Evolutionary conservation across 129 eudicot species (phyloP).

Genomic region (Logfia minima): DNA sequence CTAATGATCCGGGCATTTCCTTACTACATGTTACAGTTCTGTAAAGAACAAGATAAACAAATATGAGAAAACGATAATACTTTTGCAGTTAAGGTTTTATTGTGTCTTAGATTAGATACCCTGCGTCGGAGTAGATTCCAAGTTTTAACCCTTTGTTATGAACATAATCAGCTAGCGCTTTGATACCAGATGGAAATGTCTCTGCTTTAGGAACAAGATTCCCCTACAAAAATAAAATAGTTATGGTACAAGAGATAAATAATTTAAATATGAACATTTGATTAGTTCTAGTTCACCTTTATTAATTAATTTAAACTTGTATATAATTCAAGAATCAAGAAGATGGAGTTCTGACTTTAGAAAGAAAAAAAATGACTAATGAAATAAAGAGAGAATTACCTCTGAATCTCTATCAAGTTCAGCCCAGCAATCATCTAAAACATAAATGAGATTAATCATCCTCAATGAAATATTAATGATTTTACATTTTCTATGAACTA

Average conservation of each 20-base stretch:
- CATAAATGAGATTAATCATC: not conserved
- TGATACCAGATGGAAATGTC: conserved; percentile 89
- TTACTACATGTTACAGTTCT: conserved; percentile 77
- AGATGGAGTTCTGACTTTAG: no score
- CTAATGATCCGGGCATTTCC: conserved; percentile 89
- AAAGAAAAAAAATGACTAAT: not conserved
- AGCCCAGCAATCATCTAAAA: conserved; percentile 94
- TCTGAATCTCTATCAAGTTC: conserved; percentile 75
- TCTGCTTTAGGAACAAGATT: conserved; percentile 61
- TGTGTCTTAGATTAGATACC: conserved; percentile 38
- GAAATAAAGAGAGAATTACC: conserved; percentile 36
- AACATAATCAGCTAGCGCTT: conserved; percentile 87
- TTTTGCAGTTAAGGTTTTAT: not conserved
- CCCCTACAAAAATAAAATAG: conserved; percentile 48
- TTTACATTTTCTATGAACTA: not conserved
- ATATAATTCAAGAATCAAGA: not conserved
- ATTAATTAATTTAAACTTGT: not conserved
- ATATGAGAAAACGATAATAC: not conserved
- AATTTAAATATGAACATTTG: not conserved
- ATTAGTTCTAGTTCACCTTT: not conserved
- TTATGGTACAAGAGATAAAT: not conserved
- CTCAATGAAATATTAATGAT: not conserved
- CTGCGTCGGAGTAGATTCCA: conserved; percentile 96
- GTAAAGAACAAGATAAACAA: conserved; percentile 15
- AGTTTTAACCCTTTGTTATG: conserved; percentile 81